phyloP scores from a whole-genome alignment of 2,329 filamentous ascomycete species.

The Beauveria sp. region DNA sequence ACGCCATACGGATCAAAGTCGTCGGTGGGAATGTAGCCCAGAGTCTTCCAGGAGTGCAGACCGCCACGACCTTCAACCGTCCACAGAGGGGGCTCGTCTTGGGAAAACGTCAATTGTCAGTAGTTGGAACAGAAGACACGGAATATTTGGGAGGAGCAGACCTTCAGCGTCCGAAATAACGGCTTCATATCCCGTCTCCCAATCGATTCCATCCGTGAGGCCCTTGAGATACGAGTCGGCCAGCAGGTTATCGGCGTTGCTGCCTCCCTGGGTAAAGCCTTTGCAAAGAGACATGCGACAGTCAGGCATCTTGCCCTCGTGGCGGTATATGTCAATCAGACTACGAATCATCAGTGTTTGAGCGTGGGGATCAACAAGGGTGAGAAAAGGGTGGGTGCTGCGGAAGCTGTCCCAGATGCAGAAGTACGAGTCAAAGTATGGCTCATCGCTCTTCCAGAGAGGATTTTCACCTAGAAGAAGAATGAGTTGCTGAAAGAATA shows the following conservation, averaged over 20 bases:
- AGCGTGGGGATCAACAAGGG: constrained; percentile 59
- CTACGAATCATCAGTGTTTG: constrained; percentile 64
- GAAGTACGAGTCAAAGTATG: constrained; percentile 64
- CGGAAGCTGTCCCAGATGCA: constrained; percentile 70
- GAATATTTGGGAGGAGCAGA: constrained; percentile 35
- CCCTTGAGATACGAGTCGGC: constrained; percentile 67
- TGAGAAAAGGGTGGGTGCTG: constrained; percentile 63
- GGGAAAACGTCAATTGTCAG: background rate
- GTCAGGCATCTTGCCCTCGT: constrained; percentile 64
- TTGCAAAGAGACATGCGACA: constrained; percentile 72
- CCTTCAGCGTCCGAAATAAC: constrained; percentile 64
- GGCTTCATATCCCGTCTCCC: constrained; percentile 64
- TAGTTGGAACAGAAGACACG: constrained; percentile 28
- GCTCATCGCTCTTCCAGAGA: constrained; percentile 61
- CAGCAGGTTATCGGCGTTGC: constrained; percentile 66
- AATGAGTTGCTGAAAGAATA: constrained; percentile 51
- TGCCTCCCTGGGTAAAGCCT: constrained; percentile 69
- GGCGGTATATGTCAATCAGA: constrained; percentile 63
- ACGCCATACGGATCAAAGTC: constrained; percentile 57
- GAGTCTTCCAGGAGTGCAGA: constrained; percentile 59
- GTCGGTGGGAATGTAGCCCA: constrained; percentile 65
- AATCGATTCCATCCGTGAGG: constrained; percentile 55
- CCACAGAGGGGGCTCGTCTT: constrained; percentile 51
- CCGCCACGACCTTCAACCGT: constrained; percentile 64
- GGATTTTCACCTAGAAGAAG: constrained; percentile 63